Base-by-base conservation (phyloP, 805 yeast genomes). In the Candida andamanensis region DNA sequence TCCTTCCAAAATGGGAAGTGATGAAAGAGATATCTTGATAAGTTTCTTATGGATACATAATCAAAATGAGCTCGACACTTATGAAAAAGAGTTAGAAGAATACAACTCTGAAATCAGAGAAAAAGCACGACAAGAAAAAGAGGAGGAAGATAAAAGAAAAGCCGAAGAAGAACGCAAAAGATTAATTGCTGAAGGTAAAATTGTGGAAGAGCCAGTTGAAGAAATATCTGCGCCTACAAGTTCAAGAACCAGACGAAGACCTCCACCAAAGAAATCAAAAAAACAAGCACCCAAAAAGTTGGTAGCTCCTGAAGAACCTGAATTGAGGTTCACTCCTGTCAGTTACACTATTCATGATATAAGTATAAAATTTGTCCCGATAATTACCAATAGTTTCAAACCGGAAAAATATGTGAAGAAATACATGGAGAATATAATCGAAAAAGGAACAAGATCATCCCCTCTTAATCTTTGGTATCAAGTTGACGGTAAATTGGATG, bases 381-480 rank as follows among this genome's bases (percentile, higher is more conserved):
- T 86, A 7, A 58, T 87, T 22, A 52, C 67, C 23, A 75, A 85
- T 45, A 78, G 94, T 54, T 79, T 84, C 24, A 63, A 71, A 22
- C 72, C 76, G 2, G 46, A 65, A 11, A 75, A 72, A 2, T 64
- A 72, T 12, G 90, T 80, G 0, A 73, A 69, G 29, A 55, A 58
- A 12, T 58, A 67, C 13, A 86, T 90, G 95, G 65, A 67, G 24
- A 59, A 67, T 7, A 71, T 80, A 4, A 52, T 86, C 34, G 60
- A 63, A 11, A 60, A 56, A 13, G 95, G 95, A 2, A 63, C 66
- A 1, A 67, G 86, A 36, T 57, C 77, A 3, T 60, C 80, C 5
- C 74, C 74, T 20, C 75, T 76, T 44, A 73, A 81, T 50, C 60
- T 86, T 14, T 87, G 96, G 95, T 85, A 80, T 47, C 85, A 83